Percentiles rank a stretch among this genome's conserved stretches.
Evolutionary conservation across 2,329 filamentous ascomycete genomes (phyloP).

Genomic region (Xylariomycetidae sp.): DNA sequence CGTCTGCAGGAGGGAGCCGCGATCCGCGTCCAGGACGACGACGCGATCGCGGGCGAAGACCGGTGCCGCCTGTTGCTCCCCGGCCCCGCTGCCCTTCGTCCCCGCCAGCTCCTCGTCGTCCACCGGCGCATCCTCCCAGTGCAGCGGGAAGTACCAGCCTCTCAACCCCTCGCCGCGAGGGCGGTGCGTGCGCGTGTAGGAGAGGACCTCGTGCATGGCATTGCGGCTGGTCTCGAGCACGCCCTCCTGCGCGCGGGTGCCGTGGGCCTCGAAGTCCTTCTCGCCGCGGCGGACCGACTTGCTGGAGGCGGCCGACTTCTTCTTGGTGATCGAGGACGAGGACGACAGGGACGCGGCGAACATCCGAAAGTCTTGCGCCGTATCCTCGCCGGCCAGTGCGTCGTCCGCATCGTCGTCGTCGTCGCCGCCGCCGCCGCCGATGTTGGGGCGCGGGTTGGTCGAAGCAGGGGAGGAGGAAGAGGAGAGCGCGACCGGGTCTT

Average conservation of each 20-base stretch:
- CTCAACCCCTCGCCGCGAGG: slow-evolving; percentile 58
- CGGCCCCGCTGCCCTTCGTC: slow-evolving; percentile 7
- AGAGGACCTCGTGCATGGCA: slow-evolving; percentile 84
- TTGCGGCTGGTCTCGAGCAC: slow-evolving; percentile 73
- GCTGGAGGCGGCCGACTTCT: slow-evolving; percentile 29
- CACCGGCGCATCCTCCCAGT: slow-evolving; percentile 33
- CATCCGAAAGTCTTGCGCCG: slow-evolving; percentile 73
- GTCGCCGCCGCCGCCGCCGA: slow-evolving; percentile 16
- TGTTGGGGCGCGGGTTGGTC: background rate
- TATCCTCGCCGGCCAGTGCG: slow-evolving; percentile 30
- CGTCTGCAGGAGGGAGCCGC: slow-evolving; percentile 66
- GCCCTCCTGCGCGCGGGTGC: slow-evolving; percentile 72
- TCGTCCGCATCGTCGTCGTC: slow-evolving; percentile 15
- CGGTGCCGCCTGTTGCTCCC: slow-evolving; percentile 24
- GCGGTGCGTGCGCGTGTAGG: slow-evolving; percentile 69
- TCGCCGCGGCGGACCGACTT: slow-evolving; percentile 83
- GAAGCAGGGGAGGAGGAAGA: slow-evolving; percentile 7
- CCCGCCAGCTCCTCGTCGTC: slow-evolving; percentile 12
- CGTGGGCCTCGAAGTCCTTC: slow-evolving; percentile 95
- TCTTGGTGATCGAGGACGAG: slow-evolving; percentile 45
- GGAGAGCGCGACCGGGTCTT: slow-evolving; percentile 14
- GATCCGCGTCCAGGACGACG: slow-evolving; percentile 64
- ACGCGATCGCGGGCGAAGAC: slow-evolving; percentile 40
- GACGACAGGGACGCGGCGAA: slow-evolving; percentile 48
- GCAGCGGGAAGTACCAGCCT: slow-evolving; percentile 68